Percentiles rank a stretch among this genome's conserved stretches.
These are phyloP conservation scores for Fusarium odoratissimum DNA, from an alignment of 2,329 filamentous ascomycete genomes.

Conservation along the genomic window DNA sequence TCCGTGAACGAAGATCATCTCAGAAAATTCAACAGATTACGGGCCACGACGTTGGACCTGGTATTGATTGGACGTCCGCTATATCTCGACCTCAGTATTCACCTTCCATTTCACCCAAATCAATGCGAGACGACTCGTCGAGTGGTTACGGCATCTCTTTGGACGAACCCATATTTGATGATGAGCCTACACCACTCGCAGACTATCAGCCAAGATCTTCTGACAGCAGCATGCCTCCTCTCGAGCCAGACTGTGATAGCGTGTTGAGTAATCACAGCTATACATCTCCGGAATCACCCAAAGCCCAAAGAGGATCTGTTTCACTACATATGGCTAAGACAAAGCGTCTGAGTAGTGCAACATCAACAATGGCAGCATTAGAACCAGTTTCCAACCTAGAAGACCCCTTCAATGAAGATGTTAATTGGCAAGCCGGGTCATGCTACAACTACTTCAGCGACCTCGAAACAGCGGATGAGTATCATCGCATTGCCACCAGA, in stretches of 20 bases:
- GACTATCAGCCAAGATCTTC: slow-evolving; percentile 34
- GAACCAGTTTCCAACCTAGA: slow-evolving; percentile 12
- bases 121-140: slow-evolving; percentile 40
- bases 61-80: slow-evolving; percentile 32
- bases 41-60: slow-evolving; percentile 52
- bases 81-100: slow-evolving; percentile 19
- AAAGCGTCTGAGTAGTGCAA: slow-evolving; percentile 25
- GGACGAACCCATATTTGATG: slow-evolving; percentile 39
- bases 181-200: slow-evolving; percentile 25
- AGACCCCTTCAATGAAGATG: slow-evolving; percentile 29
- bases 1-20: slow-evolving; percentile 46
- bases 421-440: slow-evolving; percentile 25
- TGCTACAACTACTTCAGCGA: slow-evolving; percentile 48
- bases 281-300: slow-evolving; percentile 33
- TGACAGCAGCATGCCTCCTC: slow-evolving; percentile 37
- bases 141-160: slow-evolving; percentile 39
- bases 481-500: slow-evolving; percentile 50
- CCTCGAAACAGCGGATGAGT: slow-evolving; percentile 49
- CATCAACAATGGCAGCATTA: slow-evolving; percentile 7
- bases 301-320: slow-evolving; percentile 12
- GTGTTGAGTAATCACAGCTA: slow-evolving; percentile 41
- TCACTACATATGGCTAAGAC: slow-evolving; percentile 32
- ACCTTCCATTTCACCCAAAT: slow-evolving; percentile 32
- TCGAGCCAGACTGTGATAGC: slow-evolving; percentile 44
- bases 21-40: slow-evolving; percentile 57